Evolutionary conservation across 169 alveolate species (phyloP), one percentile per base, ranked within the genome.

Genomic region (Plasmodium coatneyi): DNA sequence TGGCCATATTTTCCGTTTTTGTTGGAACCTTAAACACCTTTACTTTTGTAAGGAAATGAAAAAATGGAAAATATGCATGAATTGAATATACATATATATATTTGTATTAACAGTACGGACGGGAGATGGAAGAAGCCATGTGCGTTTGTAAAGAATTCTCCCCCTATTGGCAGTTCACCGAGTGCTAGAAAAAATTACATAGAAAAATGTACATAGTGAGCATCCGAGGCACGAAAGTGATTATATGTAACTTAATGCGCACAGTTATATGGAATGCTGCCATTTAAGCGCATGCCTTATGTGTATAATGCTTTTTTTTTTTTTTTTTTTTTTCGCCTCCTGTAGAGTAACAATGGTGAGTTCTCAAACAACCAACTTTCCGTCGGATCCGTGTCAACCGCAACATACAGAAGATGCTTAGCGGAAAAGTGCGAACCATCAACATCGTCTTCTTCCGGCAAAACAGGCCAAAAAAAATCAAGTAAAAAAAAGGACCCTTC

Each of bases 1-100:
- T 66, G 16, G 76, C 76, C 76, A 66, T 66, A 66, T 66, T 66
- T 66, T 66, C 76, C 22, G 76, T 25, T 66, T 66, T 66, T n/a
- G 39, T 66, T 66, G 76, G 76, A n/a, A 66, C 39, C 76, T 66
- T 66, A 25, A 22, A 22, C 36, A 66, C 76, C 5, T 66, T 22
- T 66, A 66, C 30, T n/a, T 66, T 25, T 66, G 76, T 66, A 66
- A 66, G 76, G 22, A 25, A 66, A 66, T 66, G n/a, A 66, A 3
- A 7, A 6, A 19, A 25, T 9, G 36, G 19, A 66, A 19, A 22
- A 66, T 66, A 28, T 28, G 22, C 41, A 22, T 19, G n/a, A n/a
- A 22, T 19, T 19, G 36, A 28, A 28, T 16, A 66, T 19, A 10
- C 41, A 28, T 19, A 25, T 4, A 25, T 19, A 10, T 66, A 25